Conservation (phyloP, 2,329 filamentous ascomycete genomes). For the Xylariaceae sp. region DNA sequence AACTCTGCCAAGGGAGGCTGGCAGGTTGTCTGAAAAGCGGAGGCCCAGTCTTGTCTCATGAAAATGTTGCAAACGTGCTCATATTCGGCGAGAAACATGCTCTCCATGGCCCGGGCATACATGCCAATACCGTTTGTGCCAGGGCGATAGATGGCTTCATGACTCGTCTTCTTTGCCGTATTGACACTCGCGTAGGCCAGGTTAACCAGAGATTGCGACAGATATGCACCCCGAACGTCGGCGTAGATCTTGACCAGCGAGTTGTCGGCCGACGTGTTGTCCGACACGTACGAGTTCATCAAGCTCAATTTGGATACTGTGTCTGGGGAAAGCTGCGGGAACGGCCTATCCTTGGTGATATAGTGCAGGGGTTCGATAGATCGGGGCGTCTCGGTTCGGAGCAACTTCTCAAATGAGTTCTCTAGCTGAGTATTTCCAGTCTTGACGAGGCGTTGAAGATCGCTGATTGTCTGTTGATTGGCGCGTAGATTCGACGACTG, state of each 20-base stretch:
- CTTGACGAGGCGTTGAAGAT: slow-evolving; percentile 71
- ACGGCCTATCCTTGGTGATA: slow-evolving; percentile 81
- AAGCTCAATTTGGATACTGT: slow-evolving; percentile 69
- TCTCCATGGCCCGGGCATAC: slow-evolving; percentile 83
- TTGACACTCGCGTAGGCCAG: slow-evolving; percentile 81
- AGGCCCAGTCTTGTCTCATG: slow-evolving; percentile 74
- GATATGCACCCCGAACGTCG: slow-evolving; percentile 78
- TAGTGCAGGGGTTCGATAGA: slow-evolving; percentile 86
- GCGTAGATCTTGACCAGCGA: slow-evolving; percentile 78
- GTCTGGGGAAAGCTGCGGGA: slow-evolving; percentile 73
- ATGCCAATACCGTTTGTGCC: slow-evolving; percentile 88
- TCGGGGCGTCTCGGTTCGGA: slow-evolving; percentile 69
- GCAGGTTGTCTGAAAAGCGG: slow-evolving; percentile 73
- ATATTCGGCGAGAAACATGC: slow-evolving; percentile 81
- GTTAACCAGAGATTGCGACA: slow-evolving; percentile 77
- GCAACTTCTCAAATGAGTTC: slow-evolving; percentile 70
- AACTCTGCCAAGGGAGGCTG: slow-evolving; percentile 75
- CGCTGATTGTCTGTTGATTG: slow-evolving; percentile 81
- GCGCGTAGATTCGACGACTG: slow-evolving; percentile 85
- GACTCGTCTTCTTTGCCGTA: slow-evolving; percentile 73
- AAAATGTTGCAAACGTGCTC: slow-evolving; percentile 88
- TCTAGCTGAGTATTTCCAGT: slow-evolving; percentile 79
- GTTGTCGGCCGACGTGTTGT: slow-evolving; percentile 56
- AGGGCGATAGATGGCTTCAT: slow-evolving; percentile 77
- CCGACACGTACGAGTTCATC: slow-evolving; percentile 71